Conservation (phyloP, 352 stramenopile species). For the Pythium grandisporangium region DNA sequence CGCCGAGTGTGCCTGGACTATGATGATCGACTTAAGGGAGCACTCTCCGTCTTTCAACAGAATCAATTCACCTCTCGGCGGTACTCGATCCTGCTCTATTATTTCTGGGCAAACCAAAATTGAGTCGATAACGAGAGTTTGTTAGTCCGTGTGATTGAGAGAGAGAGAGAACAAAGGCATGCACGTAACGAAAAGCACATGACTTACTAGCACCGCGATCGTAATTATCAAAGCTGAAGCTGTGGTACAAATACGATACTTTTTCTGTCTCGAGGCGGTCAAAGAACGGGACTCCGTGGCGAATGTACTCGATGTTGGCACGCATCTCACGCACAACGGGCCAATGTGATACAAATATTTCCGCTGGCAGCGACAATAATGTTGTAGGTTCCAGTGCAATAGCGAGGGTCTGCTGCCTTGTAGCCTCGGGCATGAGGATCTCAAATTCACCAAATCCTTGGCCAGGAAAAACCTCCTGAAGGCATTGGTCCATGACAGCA, state of each 20-base stretch:
- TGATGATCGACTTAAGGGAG: conserved; percentile 19
- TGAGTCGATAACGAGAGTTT: neutral
- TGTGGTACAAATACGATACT: conserved; percentile 47
- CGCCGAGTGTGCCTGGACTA: conserved; percentile 3
- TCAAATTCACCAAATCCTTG: conserved; percentile 62
- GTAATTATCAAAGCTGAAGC: conserved; percentile 31
- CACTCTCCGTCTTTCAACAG: conserved; percentile 47
- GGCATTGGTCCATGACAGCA: conserved; percentile 9
- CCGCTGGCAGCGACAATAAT: conserved; percentile 37
- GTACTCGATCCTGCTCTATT: conserved; percentile 19
- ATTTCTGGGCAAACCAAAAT: conserved; percentile 16
- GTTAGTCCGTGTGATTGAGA: too few relatives aligned
- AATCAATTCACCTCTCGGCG: conserved; percentile 18
- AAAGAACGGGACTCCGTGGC: conserved; percentile 26
- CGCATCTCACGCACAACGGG: conserved; percentile 17
- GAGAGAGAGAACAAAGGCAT: too few relatives aligned
- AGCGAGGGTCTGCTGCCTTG: conserved; percentile 20
- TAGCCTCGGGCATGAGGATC: conserved; percentile 31
- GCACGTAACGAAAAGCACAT: too few relatives aligned
- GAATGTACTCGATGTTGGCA: conserved; percentile 40
- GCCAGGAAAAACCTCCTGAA: conserved; percentile 26
- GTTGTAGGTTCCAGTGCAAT: conserved; percentile 36
- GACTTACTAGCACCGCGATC: conserved; percentile 31
- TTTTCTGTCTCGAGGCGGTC: conserved; percentile 35
- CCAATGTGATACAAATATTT: conserved; percentile 40